Base-by-base conservation (phyloP, 1,284 basidiomycete genomes). In the Sporisorium scitamineum region DNA sequence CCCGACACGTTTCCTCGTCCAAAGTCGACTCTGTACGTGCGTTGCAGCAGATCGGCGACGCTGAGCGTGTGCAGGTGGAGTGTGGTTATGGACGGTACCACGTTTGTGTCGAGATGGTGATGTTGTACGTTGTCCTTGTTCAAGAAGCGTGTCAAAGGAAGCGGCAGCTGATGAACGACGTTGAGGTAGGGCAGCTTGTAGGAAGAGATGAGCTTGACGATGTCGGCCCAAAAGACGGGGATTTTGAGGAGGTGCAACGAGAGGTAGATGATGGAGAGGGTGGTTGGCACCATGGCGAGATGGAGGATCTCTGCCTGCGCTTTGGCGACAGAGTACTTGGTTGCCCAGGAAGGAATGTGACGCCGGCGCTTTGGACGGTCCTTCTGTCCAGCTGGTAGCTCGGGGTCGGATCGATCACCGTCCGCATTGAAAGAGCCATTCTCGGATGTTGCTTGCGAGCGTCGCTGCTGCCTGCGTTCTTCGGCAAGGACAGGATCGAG, bases 151-250 rank as follows among this genome's bases (percentile, higher is more conserved):
- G 88, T 88, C 88, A 96, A 90, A 7, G 88, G 87, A 20, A 80
- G 70, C 0, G 94, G 93, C 2, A 97, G 86, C 34, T 89, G 83
- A 18, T 90, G 89, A 29, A 90, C 85, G 37, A 90, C 89, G 78
- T 95, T 92, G 51, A 97, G 88, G 86, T 94, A 97, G 0, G 94
- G 94, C 41, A 97, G 87, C 32, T 90, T 87, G 80, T 92, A 91
- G 24, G 87, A 87, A 76, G 94, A 91, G 50, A 95, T 90, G 60
- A 91, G 86, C 47, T 32, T 52, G 20, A 61, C 41, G 20, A 82
- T 53, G 48, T 82, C 80, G 16, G 50, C 44, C 72, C 79, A 78
- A 6, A 74, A 54, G 45, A 83, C 54, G 22, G 81, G 81, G 0
- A 82, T 59, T 39, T 80, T 70, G 53, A 78, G 65, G 24, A 71